A percentile compares a stretch with the other conserved stretches of the same genome.
phyloP scores from a whole-genome alignment of 73 alveolate species.

The Halteria grandinella region DNA sequence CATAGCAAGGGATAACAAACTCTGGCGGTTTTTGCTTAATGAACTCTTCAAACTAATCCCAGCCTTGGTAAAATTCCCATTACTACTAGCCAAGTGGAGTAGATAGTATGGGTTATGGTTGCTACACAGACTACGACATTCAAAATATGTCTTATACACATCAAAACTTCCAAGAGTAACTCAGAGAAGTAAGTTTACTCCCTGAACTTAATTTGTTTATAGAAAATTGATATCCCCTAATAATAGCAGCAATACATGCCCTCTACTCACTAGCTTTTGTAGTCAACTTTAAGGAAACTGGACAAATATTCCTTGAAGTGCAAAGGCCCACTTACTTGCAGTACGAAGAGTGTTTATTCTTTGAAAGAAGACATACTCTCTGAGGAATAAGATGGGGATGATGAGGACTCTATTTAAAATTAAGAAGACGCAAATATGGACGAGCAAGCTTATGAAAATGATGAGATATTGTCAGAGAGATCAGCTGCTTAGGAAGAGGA shows the following conservation, averaged over 20 bases:
- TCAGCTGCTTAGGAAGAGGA: background rate
- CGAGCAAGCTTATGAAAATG: conserved; percentile 29
- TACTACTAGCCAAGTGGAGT: no score
- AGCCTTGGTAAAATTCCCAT: no score
- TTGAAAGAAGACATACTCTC: conserved; percentile 36
- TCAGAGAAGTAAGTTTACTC: conserved; percentile 9
- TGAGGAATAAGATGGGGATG: conserved; percentile 49
- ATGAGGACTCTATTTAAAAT: conserved; percentile 32
- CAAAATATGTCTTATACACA: background rate
- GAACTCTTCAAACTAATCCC: no score
- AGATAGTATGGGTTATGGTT: no score
- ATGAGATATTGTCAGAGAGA: conserved; percentile 23
- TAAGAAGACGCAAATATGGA: conserved; percentile 29
- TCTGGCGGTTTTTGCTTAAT: no score
- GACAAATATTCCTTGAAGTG: conserved; percentile 5
- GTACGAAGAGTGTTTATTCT: conserved; percentile 32
- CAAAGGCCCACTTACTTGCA: conserved; percentile 25
- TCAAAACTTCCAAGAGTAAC: conserved; percentile 29
- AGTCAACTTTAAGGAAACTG: conserved; percentile 25
- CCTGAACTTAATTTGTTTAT: no score
- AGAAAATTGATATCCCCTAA: conserved; percentile 36
- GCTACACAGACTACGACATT: no score
- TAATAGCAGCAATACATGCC: conserved; percentile 5
- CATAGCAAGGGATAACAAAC: no score
- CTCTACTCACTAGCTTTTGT: conserved; percentile 3